These are phyloP conservation scores for Paracamarosporium sp. DNA, from an alignment of 2,329 filamentous ascomycete genomes.

Conservation along the genomic window DNA sequence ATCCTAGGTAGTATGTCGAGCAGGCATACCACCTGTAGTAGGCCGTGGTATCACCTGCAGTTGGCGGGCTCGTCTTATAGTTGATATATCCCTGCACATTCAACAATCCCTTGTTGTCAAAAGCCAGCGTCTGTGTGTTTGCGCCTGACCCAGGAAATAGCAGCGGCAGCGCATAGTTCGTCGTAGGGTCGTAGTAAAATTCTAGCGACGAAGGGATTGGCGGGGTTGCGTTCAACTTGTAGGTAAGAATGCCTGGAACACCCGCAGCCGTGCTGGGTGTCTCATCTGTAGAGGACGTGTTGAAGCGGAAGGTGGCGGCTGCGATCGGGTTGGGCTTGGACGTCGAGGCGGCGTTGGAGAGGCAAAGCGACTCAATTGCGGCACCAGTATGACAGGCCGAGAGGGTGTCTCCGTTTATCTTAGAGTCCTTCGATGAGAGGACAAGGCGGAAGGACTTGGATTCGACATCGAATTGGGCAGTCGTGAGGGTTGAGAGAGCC, in stretches of 20 bases:
- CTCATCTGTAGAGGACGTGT: conserved; percentile 33
- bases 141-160: conserved; percentile 40
- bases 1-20: conserved; percentile 49
- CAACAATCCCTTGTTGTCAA: conserved; percentile 48
- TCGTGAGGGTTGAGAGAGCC: conserved; percentile 29
- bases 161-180: conserved; percentile 53
- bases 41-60: conserved; percentile 23
- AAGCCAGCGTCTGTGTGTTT: conserved; percentile 43
- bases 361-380: conserved; percentile 56
- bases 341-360: conserved; percentile 27
- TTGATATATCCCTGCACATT: conserved; percentile 50
- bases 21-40: conserved; percentile 56
- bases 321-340: conserved; percentile 26
- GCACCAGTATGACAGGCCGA: conserved; percentile 57
- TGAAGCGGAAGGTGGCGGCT: conserved; percentile 38
- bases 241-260: conserved; percentile 46
- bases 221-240: conserved; percentile 48
- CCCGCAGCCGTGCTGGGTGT: conserved; percentile 21
- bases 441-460: conserved; percentile 55
- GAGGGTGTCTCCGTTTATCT: conserved; percentile 48
- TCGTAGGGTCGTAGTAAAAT: conserved; percentile 45
- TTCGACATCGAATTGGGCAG: conserved; percentile 46
- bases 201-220: conserved; percentile 43
- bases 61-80: conserved; percentile 46
- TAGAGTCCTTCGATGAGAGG: conserved; percentile 46